A percentile compares a stretch with the other conserved stretches of the same genome.
phyloP scores from a whole-genome alignment of 306 rosid species.

The Quercus wislizeni region DNA sequence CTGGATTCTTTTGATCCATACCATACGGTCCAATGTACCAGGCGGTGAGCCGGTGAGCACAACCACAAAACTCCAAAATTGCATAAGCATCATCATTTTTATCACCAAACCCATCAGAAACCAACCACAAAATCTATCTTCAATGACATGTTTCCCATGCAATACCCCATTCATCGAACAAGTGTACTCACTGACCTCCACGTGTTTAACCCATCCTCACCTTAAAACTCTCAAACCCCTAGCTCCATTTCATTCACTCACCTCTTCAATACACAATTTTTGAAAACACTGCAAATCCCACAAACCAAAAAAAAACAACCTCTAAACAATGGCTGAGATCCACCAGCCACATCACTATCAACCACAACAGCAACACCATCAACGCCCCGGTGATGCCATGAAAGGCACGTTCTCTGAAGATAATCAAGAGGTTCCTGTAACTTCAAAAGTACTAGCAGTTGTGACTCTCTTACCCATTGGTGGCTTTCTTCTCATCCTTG shows the following conservation, averaged over 20 bases:
- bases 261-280: not conserved
- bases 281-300: not conserved
- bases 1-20: no score
- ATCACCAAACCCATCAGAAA: not conserved
- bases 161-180: constrained; percentile 22
- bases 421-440: constrained; percentile 10
- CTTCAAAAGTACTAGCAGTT: constrained; percentile 34
- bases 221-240: constrained; percentile 1
- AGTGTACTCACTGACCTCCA: constrained; percentile 32
- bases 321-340: constrained; percentile 38
- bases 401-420: constrained; percentile 15
- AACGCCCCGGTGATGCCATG: not conserved
- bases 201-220: constrained; percentile 34
- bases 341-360: not conserved
- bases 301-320: not conserved
- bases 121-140: constrained; percentile 2
- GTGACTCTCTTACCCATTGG: constrained; percentile 47
- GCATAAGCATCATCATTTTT: not conserved
- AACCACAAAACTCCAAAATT: not conserved
- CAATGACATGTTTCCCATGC: constrained; percentile 46
- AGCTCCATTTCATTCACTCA: not conserved
- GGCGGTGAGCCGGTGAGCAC: not conserved
- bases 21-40: not conserved
- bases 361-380: constrained; percentile 12
- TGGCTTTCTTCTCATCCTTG: constrained; percentile 42